phyloP scores from a whole-genome alignment of 306 rosid genomes.

The Hylodesmum podocarpum region DNA sequence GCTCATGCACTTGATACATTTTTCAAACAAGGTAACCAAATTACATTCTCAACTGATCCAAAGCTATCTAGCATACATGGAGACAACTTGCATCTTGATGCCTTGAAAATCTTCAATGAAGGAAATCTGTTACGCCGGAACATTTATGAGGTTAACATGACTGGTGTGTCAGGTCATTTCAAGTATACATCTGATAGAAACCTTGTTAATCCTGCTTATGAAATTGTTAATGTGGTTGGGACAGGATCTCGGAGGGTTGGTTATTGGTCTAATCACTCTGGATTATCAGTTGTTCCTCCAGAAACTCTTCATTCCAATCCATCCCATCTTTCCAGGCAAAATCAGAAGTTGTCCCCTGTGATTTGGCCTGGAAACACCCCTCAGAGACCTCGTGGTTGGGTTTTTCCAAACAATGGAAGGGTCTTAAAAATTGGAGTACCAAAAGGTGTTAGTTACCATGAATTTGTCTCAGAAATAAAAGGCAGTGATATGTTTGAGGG shows the following conservation, averaged over 20 bases:
- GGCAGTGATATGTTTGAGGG: constrained; percentile 72
- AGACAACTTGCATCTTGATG: constrained; percentile 58
- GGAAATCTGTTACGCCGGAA: constrained; percentile 52
- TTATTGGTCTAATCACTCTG: constrained; percentile 92
- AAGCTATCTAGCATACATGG: constrained; percentile 35
- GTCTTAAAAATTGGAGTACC: constrained; percentile 82
- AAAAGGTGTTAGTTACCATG: constrained; percentile 53
- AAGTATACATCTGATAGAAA: constrained; percentile 54
- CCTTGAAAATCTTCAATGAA: constrained; percentile 70
- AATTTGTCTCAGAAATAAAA: constrained; percentile 51
- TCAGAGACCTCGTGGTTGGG: constrained; percentile 92
- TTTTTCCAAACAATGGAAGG: constrained; percentile 84
- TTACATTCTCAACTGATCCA: constrained; percentile 69
- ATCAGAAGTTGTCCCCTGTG: constrained; percentile 41
- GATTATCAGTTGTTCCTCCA: constrained; percentile 64
- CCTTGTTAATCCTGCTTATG: constrained; percentile 73
- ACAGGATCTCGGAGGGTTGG: constrained; percentile 70
- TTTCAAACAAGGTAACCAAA: constrained; percentile 67
- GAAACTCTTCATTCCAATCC: constrained; percentile 59
- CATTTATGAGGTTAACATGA: constrained; percentile 64
- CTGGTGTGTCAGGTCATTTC: constrained; percentile 71
- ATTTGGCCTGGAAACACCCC: constrained; percentile 86
- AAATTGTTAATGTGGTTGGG: constrained; percentile 77
- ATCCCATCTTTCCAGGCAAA: constrained; percentile 48
- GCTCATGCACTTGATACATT: constrained; percentile 81